Conservation (phyloP, 1,284 basidiomycete genomes). For the Malassezia cuniculi region DNA sequence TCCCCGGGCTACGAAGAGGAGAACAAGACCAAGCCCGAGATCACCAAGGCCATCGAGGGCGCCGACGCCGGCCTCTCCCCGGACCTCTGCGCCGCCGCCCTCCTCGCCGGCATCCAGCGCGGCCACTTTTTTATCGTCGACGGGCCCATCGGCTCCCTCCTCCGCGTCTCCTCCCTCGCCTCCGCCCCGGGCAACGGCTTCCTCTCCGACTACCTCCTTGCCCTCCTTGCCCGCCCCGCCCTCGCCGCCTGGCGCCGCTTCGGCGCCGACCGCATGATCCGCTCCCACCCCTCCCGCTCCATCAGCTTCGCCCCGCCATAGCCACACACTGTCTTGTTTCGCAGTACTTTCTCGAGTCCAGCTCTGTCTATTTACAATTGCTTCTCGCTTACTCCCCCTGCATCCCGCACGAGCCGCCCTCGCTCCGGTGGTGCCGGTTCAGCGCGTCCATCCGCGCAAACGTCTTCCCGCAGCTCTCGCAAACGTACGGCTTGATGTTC, state of each 20-base stretch:
- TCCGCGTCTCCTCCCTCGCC: constrained; percentile 30
- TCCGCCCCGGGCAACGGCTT: constrained; percentile 25
- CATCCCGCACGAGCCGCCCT: constrained; percentile 21
- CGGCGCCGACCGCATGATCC: constrained; percentile 19
- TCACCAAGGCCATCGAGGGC: constrained; percentile 71
- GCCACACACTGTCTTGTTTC: too few species aligned
- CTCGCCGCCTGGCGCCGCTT: constrained; percentile 33
- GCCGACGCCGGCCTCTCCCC: constrained; percentile 58
- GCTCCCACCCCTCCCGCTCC: too few species aligned
- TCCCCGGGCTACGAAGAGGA: constrained; percentile 70
- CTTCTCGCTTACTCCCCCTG: constrained; percentile 14
- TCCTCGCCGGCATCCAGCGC: constrained; percentile 49
- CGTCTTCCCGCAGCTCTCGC: constrained; percentile 80
- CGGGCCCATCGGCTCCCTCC: constrained; percentile 30
- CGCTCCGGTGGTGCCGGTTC: constrained; percentile 50
- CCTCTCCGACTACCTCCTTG: constrained; percentile 20
- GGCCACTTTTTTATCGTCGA: constrained; percentile 36
- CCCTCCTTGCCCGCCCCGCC: constrained; percentile 12
- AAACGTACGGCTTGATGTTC: constrained; percentile 70
- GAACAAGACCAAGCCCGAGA: constrained; percentile 64
- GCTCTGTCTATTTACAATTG: constrained; percentile 17
- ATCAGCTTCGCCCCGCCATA: background rate
- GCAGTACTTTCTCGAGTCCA: too few species aligned
- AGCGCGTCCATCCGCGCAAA: constrained; percentile 86
- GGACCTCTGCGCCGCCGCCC: constrained; percentile 55